phyloP scores from a whole-genome alignment of 352 stramenopile species.

The Globisporangium echinulatum region DNA sequence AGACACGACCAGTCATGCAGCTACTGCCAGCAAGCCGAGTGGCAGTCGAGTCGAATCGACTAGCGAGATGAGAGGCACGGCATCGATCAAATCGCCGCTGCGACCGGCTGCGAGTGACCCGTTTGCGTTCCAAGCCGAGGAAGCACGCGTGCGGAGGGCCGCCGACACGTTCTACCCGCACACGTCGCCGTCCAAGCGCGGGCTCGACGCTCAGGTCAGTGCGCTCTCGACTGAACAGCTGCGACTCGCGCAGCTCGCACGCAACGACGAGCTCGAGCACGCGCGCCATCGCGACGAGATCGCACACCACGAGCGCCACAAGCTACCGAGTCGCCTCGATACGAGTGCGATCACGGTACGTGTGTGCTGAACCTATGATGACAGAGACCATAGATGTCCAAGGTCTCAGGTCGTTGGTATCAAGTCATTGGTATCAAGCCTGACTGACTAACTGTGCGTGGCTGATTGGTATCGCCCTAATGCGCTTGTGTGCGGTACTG shows the following conservation, averaged over 20 bases:
- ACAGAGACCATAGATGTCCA: too few species aligned
- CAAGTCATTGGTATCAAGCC: too few species aligned
- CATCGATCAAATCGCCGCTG: not conserved
- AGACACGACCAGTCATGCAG: too few species aligned
- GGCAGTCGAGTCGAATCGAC: too few species aligned
- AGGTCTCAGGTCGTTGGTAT: too few species aligned
- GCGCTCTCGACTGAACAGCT: conserved; percentile 32
- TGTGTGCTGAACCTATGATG: not conserved
- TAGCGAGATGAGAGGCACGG: too few species aligned
- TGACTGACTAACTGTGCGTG: not conserved
- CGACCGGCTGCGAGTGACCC: conserved; percentile 15
- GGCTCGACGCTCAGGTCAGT: conserved; percentile 31
- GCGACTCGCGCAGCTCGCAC: conserved; percentile 27
- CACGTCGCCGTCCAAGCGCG: conserved; percentile 41
- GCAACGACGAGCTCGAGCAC: conserved; percentile 11
- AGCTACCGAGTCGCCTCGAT: conserved; percentile 36
- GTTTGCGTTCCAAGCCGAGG: conserved; percentile 48
- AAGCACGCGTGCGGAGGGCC: conserved; percentile 40
- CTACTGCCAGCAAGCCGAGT: too few species aligned
- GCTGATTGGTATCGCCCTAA: not conserved
- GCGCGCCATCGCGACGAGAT: conserved; percentile 17
- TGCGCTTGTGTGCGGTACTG: not conserved
- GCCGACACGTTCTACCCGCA: conserved; percentile 63
- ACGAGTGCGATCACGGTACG: conserved; percentile 35
- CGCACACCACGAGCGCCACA: conserved; percentile 12